Percentiles rank a stretch among this genome's conserved stretches.
These are phyloP conservation scores for Penicillium herquei DNA, from an alignment of 495 filamentous ascomycete species.

Conservation along the genomic window DNA sequence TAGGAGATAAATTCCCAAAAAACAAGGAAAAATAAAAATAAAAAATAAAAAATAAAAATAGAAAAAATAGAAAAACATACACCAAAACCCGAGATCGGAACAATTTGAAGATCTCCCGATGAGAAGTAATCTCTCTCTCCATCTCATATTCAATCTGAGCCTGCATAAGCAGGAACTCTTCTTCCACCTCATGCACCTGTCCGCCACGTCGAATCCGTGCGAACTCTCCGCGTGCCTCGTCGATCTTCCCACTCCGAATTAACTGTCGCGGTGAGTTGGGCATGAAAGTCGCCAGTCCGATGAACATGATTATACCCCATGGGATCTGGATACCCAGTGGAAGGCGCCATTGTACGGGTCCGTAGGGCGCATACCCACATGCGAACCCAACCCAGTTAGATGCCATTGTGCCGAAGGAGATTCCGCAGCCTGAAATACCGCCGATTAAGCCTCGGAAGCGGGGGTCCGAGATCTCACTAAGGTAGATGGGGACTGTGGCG, in stretches of 20 bases:
- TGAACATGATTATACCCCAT: slow-evolving; percentile 58
- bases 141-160: slow-evolving; percentile 62
- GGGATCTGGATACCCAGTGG: slow-evolving; percentile 59
- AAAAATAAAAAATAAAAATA: not conserved
- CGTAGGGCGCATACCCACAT: slow-evolving; percentile 54
- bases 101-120: slow-evolving; percentile 50
- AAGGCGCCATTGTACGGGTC: slow-evolving; percentile 54
- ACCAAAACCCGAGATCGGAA: slow-evolving; percentile 53
- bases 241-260: slow-evolving; percentile 51
- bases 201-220: slow-evolving; percentile 48
- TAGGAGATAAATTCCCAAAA: too few relatives aligned
- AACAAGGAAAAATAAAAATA: not conserved
- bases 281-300: slow-evolving; percentile 57
- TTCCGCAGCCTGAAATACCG: slow-evolving; percentile 57
- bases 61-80: slow-evolving; percentile 20
- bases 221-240: slow-evolving; percentile 50
- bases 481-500: slow-evolving; percentile 58
- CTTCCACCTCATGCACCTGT: slow-evolving; percentile 43
- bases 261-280: slow-evolving; percentile 57
- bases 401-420: slow-evolving; percentile 57
- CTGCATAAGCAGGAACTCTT: slow-evolving; percentile 56
- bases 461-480: slow-evolving; percentile 56
- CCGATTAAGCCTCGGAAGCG: slow-evolving; percentile 54
- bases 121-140: slow-evolving; percentile 53
- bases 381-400: slow-evolving; percentile 60